phyloP scores from a whole-genome alignment of 106 monocot species.

The Dioscorea alata region DNA sequence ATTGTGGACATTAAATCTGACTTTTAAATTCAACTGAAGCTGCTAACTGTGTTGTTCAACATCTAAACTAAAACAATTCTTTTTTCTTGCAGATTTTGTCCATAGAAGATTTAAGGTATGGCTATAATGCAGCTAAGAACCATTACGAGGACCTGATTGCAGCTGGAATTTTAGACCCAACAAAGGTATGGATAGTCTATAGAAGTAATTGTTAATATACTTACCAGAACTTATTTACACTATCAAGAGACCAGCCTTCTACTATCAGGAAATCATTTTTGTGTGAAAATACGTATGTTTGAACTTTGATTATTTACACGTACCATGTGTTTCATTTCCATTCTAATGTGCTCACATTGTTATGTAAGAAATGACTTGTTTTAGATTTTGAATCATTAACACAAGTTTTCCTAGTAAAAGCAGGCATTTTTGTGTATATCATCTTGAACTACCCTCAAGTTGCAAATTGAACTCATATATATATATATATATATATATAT shows the following conservation, averaged over 20 bases:
- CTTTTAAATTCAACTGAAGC: not conserved
- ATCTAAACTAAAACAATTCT: not conserved
- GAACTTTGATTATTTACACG: not conserved
- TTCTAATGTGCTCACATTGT: not conserved
- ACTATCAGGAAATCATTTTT: not conserved
- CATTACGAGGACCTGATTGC: constrained; percentile 77
- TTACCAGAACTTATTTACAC: not conserved
- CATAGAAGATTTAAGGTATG: constrained; percentile 43
- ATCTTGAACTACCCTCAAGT: too few species aligned
- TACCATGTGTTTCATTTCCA: not conserved
- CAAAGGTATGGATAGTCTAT: constrained; percentile 46
- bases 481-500: too few species aligned
- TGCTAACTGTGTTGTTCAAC: not conserved
- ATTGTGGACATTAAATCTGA: not conserved
- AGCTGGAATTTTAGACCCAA: constrained; percentile 82
- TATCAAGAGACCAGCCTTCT: not conserved
- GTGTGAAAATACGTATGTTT: not conserved
- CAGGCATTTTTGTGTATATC: too few species aligned
- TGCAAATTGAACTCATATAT: too few species aligned
- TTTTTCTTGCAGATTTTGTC: constrained; percentile 47
- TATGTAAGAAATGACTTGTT: not conserved
- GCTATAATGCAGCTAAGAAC: constrained; percentile 87
- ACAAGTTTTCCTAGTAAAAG: too few species aligned
- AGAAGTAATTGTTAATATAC: not conserved
- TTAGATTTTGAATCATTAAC: too few species aligned